Conservation (phyloP, 2,329 filamentous ascomycete species). For the Calonectria pauciramosa region DNA sequence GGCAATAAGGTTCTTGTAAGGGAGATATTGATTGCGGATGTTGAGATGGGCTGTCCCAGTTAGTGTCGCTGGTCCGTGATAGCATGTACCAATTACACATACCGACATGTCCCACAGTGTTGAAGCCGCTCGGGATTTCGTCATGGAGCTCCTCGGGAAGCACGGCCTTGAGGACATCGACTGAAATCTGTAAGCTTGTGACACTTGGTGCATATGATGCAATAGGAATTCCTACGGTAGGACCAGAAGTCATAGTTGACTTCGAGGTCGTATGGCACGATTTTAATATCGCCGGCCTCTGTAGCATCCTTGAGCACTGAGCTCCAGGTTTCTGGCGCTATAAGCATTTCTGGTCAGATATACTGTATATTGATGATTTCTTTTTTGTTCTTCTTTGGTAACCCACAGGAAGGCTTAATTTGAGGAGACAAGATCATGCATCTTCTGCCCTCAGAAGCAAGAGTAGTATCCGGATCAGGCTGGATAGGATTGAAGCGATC, state of each 20-base stretch:
- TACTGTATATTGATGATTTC: background rate
- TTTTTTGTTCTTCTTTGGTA: background rate
- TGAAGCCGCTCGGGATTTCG: slow-evolving; percentile 89
- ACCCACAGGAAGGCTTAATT: slow-evolving; percentile 66
- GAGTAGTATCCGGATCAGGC: slow-evolving; percentile 70
- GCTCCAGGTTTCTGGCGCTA: slow-evolving; percentile 80
- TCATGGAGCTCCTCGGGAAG: slow-evolving; percentile 84
- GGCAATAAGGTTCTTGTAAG: slow-evolving; percentile 89
- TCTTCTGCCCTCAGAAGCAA: slow-evolving; percentile 69
- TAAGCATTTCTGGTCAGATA: slow-evolving; percentile 16
- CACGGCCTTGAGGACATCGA: slow-evolving; percentile 86
- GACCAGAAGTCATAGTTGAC: slow-evolving; percentile 90
- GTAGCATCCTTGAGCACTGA: slow-evolving; percentile 77
- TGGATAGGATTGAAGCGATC: slow-evolving; percentile 75
- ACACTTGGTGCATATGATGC: background rate
- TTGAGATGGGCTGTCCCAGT: slow-evolving; percentile 82
- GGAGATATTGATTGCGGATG: slow-evolving; percentile 83
- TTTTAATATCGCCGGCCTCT: slow-evolving; percentile 74
- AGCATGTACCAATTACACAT: slow-evolving; percentile 47
- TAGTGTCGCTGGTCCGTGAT: slow-evolving; percentile 1
- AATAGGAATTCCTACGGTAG: slow-evolving; percentile 71
- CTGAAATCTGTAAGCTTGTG: slow-evolving; percentile 55
- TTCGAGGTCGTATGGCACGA: slow-evolving; percentile 82
- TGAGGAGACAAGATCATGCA: slow-evolving; percentile 72
- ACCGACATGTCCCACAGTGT: slow-evolving; percentile 89